phyloP scores from a whole-genome alignment of 768 basidiomycete species.

The Suillus subaureus region DNA sequence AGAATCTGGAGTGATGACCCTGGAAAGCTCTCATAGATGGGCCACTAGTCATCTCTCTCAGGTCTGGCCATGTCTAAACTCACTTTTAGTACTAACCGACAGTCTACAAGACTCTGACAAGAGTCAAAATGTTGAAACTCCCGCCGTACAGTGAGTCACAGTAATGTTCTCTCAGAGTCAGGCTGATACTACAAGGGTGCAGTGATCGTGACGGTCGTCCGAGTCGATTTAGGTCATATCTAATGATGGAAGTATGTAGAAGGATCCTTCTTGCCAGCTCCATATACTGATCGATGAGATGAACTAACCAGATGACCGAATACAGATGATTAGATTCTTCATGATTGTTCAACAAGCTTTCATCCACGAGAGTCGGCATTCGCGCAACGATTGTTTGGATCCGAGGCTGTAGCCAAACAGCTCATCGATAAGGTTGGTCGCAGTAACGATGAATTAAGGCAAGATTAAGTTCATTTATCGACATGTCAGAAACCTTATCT shows the following conservation, averaged over 20 bases:
- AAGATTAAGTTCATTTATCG: too few species aligned
- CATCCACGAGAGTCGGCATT: too few species aligned
- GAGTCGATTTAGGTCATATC: neutral
- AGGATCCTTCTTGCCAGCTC: neutral
- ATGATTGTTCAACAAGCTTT: neutral
- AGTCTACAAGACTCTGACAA: neutral
- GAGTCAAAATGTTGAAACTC: neutral
- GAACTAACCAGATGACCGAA: neutral
- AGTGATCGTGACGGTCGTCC: neutral
- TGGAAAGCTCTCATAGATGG: neutral
- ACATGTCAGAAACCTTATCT: too few species aligned
- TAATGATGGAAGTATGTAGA: neutral
- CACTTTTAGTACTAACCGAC: neutral
- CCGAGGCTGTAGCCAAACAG: constrained; percentile 6
- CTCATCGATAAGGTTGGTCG: neutral
- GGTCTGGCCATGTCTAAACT: neutral
- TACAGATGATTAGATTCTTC: neutral
- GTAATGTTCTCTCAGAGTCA: neutral
- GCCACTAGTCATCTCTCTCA: too few species aligned
- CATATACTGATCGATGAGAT: neutral
- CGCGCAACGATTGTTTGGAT: neutral
- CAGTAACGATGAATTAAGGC: too few species aligned
- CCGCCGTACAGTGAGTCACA: neutral
- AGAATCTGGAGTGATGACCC: neutral
- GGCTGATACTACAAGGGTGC: neutral